Evolutionary conservation across 305 asterid genomes (phyloP).

Genomic region (Fraxinus albicans): DNA sequence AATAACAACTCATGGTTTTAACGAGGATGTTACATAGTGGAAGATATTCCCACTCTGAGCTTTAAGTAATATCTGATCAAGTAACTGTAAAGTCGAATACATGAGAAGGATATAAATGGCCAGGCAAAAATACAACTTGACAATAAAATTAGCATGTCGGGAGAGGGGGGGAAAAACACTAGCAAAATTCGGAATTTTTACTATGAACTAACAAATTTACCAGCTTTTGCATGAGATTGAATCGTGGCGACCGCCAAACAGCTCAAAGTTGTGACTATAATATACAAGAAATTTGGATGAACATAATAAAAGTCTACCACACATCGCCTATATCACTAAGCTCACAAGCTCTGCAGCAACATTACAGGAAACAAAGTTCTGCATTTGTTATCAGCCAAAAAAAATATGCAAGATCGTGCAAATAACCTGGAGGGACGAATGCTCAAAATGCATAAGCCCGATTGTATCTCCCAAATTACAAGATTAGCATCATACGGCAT

Average conservation of each 20-base stretch:
- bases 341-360: constrained; percentile 20
- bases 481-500: constrained; percentile 33
- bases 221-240: not conserved
- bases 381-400: constrained; percentile 17
- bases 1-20: not conserved
- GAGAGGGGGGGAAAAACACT: too few relatives aligned
- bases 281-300: constrained; percentile 12
- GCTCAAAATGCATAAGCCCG: constrained; percentile 11
- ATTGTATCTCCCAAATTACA: constrained; percentile 24
- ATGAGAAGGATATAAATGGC: not conserved
- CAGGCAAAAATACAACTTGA: not conserved
- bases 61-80: not conserved
- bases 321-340: constrained; percentile 9
- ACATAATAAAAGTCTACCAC: constrained; percentile 9
- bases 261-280: not conserved
- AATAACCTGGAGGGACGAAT: not conserved
- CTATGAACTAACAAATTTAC: not conserved
- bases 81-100: not conserved
- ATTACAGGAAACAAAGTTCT: constrained; percentile 26
- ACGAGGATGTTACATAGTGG: not conserved
- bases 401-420: not conserved
- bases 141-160: not conserved
- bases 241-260: not conserved
- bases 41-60: not conserved
- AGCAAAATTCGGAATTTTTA: not conserved